phyloP scores from a whole-genome alignment of 148 eudicot genomes.

The Rhododendron mucronatum region DNA sequence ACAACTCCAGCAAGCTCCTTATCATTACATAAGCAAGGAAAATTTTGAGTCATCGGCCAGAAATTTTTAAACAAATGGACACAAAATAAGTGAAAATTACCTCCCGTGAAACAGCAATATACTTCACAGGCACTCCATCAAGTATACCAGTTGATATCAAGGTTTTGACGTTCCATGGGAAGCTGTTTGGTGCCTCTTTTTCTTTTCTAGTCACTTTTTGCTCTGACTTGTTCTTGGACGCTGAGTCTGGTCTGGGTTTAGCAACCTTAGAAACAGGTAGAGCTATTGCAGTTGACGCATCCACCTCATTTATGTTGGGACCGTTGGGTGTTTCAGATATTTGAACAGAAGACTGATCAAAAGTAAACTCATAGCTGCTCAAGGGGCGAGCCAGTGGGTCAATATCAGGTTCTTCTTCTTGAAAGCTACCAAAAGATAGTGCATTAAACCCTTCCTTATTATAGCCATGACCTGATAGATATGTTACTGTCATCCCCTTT shows the following conservation, averaged over 20 bases:
- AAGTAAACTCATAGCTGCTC: conserved; percentile 27
- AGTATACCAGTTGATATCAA: conserved; percentile 59
- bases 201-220: conserved; percentile 22
- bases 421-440: conserved; percentile 37
- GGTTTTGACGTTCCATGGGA: conserved; percentile 56
- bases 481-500: conserved; percentile 22
- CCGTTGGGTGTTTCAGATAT: conserved; percentile 17
- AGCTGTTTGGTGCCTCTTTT: conserved; percentile 54
- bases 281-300: conserved; percentile 16
- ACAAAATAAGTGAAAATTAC: conserved; percentile 18
- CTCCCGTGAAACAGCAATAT: conserved; percentile 48
- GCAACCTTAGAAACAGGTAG: conserved; percentile 17
- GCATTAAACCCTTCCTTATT: conserved; percentile 27
- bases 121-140: conserved; percentile 57
- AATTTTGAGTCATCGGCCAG: neutral
- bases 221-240: conserved; percentile 32
- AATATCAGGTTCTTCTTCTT: conserved; percentile 38
- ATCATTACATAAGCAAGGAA: conserved; percentile 2
- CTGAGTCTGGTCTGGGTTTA: conserved; percentile 27
- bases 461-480: conserved; percentile 26
- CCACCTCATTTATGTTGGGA: conserved; percentile 17
- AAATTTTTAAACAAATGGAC: neutral
- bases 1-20: conserved; percentile 52
- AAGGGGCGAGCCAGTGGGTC: conserved; percentile 28
- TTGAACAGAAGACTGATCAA: conserved; percentile 31